These are phyloP conservation scores for Mrakia blollopis DNA, from an alignment of 768 basidiomycete genomes.

Conservation along the genomic window DNA sequence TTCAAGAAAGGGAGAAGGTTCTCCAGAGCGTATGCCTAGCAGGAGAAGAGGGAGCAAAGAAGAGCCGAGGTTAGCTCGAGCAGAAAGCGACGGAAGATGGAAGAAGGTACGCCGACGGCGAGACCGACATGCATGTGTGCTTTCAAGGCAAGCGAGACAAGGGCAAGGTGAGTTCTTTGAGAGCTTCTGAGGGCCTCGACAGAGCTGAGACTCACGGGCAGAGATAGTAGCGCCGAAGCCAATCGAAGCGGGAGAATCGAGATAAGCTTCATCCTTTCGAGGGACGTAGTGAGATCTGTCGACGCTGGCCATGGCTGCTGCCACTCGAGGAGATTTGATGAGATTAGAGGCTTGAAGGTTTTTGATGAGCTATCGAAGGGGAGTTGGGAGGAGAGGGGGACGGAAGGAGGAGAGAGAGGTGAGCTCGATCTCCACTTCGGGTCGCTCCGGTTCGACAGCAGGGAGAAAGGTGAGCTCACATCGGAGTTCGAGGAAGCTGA, in stretches of 20 bases:
- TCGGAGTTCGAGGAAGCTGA: background rate
- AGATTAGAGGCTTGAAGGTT: slow-evolving; percentile 60
- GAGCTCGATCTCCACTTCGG: too few species aligned
- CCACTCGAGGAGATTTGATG: slow-evolving; percentile 47
- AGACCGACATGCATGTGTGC: background rate
- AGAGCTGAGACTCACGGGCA: slow-evolving; percentile 58
- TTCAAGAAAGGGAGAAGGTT: slow-evolving; percentile 66
- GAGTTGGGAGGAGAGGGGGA: background rate
- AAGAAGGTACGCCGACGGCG: background rate
- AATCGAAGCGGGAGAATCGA: slow-evolving; percentile 77
- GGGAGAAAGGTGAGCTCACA: background rate
- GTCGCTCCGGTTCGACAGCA: too few species aligned
- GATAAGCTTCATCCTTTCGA: slow-evolving; percentile 55
- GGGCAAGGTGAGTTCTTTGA: background rate
- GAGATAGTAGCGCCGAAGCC: slow-evolving; percentile 87
- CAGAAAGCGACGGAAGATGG: background rate
- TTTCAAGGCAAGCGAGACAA: background rate
- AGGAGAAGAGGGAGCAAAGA: background rate
- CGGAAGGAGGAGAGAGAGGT: too few species aligned
- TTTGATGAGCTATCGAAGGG: slow-evolving; percentile 51
- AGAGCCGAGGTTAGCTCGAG: too few species aligned
- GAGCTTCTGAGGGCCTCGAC: background rate
- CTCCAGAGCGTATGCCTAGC: slow-evolving; percentile 83
- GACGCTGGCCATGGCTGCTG: slow-evolving; percentile 63
- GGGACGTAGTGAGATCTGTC: slow-evolving; percentile 68